Conservation (phyloP, 2,329 filamentous ascomycete species). For the Botryotinia calthae region DNA sequence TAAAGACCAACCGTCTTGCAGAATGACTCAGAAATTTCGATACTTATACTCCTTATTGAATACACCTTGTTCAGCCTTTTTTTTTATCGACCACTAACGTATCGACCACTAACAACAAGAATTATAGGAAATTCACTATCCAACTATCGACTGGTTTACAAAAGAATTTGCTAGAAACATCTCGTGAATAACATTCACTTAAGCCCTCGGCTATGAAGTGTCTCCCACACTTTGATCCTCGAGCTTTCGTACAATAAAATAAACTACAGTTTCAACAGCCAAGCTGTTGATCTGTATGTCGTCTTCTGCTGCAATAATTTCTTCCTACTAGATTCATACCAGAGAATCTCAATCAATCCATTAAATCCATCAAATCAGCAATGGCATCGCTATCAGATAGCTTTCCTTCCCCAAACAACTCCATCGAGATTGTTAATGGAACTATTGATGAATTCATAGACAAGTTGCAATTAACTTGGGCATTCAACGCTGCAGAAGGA, state of each 20-base stretch:
- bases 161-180: neutral
- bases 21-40: neutral
- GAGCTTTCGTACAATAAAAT: neutral
- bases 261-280: neutral
- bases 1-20: neutral
- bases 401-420: neutral
- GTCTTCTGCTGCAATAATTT: neutral
- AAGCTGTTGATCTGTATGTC: neutral
- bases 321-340: neutral
- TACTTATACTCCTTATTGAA: neutral
- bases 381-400: neutral
- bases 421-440: neutral
- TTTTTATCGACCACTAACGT: neutral
- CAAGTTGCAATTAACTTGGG: neutral
- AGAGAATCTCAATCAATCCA: neutral
- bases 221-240: neutral
- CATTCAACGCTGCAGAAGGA: neutral
- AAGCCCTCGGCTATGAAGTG: neutral
- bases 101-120: neutral
- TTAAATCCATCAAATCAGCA: neutral
- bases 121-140: neutral
- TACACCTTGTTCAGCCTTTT: neutral
- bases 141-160: neutral
- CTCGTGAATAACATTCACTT: neutral
- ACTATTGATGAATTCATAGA: neutral